Base-by-base conservation (phyloP, 176 grass and related monocot species). In the Oryza glumipatula region DNA sequence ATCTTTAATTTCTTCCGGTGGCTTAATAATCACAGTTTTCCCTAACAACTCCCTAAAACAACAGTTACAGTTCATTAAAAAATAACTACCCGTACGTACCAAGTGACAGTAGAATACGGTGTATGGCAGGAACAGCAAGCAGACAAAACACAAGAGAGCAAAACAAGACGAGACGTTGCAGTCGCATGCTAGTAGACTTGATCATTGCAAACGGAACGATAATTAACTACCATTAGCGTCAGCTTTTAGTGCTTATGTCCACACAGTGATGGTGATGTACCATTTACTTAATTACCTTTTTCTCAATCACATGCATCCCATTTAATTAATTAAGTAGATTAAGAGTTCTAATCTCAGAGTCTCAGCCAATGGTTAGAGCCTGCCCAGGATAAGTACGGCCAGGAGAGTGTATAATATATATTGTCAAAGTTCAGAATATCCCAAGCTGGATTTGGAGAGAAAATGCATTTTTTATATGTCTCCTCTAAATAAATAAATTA, bases 121-220 rank as follows among this genome's bases (percentile, higher is more conserved):
- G 63, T 70, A 52, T 16, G 14, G 24, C 60, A 19, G 21, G 38
- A 84, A n/a, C 78, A 73, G 43, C 73, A 86, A 77, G 23, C 16
- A 56, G 24, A 81, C 88, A 76, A 85, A 70, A 4, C 6, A 45
- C n/a, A 14, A 15, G 60, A 19, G 58, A 80, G 70, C 32, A 82
- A 82, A 23, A 12, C 72, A 56, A 76, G 16, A 58, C 44, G 14
- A 45, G 45, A 58, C 35, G 4, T 33, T 23, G 33, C 64, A n/a
- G 51, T 44, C n/a, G 66, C 66, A 16, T 58, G 72, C 77, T 82
- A 65, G 77, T 82, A 65, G 77, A 23, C 72, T 86, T 52, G 77
- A 23, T 22, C 21, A 71, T 71, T 70, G 51, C 68, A 68, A 86
- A 11, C 1, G 19, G 67, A 63, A 73, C 22, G 23, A 10, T 23